phyloP scores from a whole-genome alignment of 2,329 filamentous ascomycete genomes.

The Fusarium protoensiforme region DNA sequence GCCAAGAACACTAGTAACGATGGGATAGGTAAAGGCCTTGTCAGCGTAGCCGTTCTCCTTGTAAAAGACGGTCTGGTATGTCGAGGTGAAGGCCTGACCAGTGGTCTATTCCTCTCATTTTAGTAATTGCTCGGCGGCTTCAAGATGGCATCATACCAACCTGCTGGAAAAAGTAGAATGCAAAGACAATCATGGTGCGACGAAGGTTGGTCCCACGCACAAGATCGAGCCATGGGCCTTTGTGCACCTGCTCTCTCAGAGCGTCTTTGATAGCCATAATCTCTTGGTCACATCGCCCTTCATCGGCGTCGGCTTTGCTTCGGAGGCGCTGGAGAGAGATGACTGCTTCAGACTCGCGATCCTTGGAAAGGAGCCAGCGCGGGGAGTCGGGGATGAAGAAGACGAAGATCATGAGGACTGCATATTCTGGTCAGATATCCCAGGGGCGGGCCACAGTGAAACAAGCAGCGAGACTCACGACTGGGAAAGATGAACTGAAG shows the following conservation, averaged over 20 bases:
- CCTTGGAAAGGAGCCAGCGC: slow-evolving; percentile 12
- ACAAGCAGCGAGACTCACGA: no score
- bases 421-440: neutral
- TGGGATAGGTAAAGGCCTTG: slow-evolving; percentile 19
- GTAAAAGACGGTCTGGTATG: slow-evolving; percentile 36
- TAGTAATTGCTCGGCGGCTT: neutral
- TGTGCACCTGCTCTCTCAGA: slow-evolving; percentile 8
- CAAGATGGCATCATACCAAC: neutral
- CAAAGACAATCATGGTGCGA: neutral
- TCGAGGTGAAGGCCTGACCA: slow-evolving; percentile 33
- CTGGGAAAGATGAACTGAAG: slow-evolving; percentile 9
- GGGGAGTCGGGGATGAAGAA: slow-evolving; percentile 19
- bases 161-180: neutral
- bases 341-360: slow-evolving; percentile 4
- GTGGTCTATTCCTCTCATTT: slow-evolving; percentile 11
- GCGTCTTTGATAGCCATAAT: slow-evolving; percentile 6
- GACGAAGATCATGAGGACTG: slow-evolving; percentile 2
- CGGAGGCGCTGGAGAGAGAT: neutral
- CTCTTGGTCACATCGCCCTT: slow-evolving; percentile 6
- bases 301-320: slow-evolving; percentile 1
- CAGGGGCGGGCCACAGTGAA: no score
- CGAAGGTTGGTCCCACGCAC: neutral
- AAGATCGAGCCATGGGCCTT: slow-evolving; percentile 7
- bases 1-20: slow-evolving; percentile 16
- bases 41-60: slow-evolving; percentile 26